Conservation (phyloP, 2,329 filamentous ascomycete species). For the Truncatella angustata region DNA sequence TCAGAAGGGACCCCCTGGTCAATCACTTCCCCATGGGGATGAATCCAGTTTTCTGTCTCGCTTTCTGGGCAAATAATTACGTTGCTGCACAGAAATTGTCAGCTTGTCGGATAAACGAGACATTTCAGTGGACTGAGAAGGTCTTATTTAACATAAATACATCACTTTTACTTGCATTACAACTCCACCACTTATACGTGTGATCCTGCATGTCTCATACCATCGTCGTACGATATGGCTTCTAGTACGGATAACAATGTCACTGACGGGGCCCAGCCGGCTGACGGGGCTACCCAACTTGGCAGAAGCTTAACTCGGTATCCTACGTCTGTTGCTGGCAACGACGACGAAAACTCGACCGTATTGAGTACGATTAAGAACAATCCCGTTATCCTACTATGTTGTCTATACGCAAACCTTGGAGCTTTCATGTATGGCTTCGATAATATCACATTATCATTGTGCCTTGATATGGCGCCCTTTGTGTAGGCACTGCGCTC, state of each 20-base stretch:
- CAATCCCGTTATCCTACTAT: neutral
- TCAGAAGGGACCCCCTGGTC: neutral
- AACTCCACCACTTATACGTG: neutral
- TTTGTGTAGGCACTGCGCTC: neutral
- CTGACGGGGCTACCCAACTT: neutral
- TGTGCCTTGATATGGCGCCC: constrained; percentile 6
- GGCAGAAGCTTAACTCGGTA: neutral
- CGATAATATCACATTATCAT: constrained; percentile 7
- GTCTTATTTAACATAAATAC: too few relatives aligned
- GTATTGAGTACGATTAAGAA: neutral
- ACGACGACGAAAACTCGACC: constrained; percentile 1
- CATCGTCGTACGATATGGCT: neutral
- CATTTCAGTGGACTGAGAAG: too few relatives aligned
- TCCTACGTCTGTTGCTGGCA: neutral
- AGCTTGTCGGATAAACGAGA: too few relatives aligned
- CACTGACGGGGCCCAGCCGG: neutral
- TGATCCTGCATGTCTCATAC: neutral
- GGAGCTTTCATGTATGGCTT: constrained; percentile 10
- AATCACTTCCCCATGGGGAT: constrained; percentile 2
- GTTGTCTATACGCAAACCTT: constrained; percentile 7
- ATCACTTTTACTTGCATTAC: too few relatives aligned
- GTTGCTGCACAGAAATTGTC: too few relatives aligned
- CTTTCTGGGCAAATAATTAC: too few relatives aligned
- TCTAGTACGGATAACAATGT: neutral
- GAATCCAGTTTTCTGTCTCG: neutral